Evolutionary conservation across 2,329 filamentous ascomycete species (phyloP).

Genomic region (Venturia effusa): DNA sequence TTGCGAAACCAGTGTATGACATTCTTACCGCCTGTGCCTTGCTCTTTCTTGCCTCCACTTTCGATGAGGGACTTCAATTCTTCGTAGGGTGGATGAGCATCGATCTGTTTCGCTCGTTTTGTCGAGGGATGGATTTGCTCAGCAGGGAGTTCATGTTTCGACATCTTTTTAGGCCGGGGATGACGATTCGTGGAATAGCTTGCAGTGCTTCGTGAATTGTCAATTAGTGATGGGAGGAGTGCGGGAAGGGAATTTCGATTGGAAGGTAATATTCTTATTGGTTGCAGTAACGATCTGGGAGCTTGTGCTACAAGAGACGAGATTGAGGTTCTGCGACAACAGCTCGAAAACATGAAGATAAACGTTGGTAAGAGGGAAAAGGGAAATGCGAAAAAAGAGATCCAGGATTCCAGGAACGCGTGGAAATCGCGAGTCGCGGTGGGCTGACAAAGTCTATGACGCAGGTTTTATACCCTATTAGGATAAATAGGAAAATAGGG

Average conservation of each 20-base stretch:
- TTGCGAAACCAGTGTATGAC: slow-evolving; percentile 41
- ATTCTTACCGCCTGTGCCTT: slow-evolving; percentile 19
- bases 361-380: not conserved
- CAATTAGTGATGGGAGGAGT: not conserved
- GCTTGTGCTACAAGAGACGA: not conserved
- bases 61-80: slow-evolving; percentile 29
- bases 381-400: too few relatives aligned
- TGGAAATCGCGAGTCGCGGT: not conserved
- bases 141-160: slow-evolving; percentile 18
- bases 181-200: not conserved
- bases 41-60: slow-evolving; percentile 27
- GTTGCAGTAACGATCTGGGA: not conserved
- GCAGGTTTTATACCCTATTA: not conserved
- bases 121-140: slow-evolving; percentile 32
- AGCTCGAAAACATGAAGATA: not conserved
- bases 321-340: not conserved
- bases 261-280: too few relatives aligned
- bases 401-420: not conserved
- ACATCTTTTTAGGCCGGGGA: slow-evolving; percentile 15
- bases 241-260: not conserved
- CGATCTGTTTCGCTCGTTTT: slow-evolving; percentile 40
- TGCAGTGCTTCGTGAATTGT: not conserved
- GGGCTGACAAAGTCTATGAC: slow-evolving; percentile 4
- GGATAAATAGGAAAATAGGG: not conserved
- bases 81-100: slow-evolving; percentile 33